Conservation (phyloP, 768 basidiomycete species). For the Gloeophyllum trabeum region DNA sequence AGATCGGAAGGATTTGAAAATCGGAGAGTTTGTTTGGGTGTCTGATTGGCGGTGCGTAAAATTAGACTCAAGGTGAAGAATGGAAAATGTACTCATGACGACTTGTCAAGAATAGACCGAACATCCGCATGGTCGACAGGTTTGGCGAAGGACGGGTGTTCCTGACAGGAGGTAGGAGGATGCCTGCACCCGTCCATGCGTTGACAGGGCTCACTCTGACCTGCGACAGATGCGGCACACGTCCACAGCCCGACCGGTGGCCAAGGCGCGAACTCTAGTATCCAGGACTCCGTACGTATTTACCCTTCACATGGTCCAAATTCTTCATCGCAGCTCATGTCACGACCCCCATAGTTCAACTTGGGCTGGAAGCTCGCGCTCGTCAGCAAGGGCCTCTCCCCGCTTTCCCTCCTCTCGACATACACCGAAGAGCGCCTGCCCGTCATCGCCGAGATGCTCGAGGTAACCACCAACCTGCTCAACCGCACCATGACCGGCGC, state of each 20-base stretch:
- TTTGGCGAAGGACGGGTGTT: conserved; percentile 10
- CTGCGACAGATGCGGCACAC: background rate
- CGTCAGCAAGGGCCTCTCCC: conserved; percentile 6
- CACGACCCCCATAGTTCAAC: conserved; percentile 9
- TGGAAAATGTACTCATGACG: background rate
- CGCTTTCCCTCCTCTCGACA: conserved; percentile 8
- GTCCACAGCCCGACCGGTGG: background rate
- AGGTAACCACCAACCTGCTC: conserved; percentile 1
- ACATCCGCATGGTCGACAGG: conserved; percentile 9
- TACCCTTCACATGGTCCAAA: background rate
- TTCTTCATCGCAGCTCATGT: background rate
- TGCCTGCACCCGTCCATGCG: background rate
- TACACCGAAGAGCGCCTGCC: conserved; percentile 12
- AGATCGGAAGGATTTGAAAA: background rate
- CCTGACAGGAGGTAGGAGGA: conserved; percentile 7
- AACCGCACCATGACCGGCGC: background rate
- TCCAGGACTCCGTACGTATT: conserved; percentile 15
- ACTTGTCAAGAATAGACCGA: conserved; percentile 1
- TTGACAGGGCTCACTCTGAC: background rate
- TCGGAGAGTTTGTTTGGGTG: conserved; percentile 2
- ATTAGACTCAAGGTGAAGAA: background rate
- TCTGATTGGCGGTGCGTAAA: conserved; percentile 7
- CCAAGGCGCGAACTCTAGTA: conserved; percentile 12
- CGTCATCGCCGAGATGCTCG: conserved; percentile 12
- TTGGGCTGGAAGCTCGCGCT: conserved; percentile 11